These are phyloP conservation scores for Phanerochaete sordida DNA, from an alignment of 768 basidiomycete species.

Conservation along the genomic window DNA sequence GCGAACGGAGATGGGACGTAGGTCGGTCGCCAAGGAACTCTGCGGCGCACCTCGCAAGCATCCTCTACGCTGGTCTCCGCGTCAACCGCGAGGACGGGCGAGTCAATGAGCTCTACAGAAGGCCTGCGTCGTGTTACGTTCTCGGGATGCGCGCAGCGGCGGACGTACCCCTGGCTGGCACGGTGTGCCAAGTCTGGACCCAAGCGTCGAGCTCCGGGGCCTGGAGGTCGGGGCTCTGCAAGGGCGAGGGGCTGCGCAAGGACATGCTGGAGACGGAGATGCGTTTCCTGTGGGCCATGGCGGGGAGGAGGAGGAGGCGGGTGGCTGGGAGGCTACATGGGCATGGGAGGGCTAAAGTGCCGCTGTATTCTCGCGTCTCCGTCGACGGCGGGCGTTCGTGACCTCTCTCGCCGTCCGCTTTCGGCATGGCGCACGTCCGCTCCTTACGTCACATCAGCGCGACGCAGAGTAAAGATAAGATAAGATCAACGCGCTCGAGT, in stretches of 20 bases:
- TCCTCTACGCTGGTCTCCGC: slow-evolving; percentile 77
- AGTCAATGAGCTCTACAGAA: slow-evolving; percentile 62
- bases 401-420: not conserved
- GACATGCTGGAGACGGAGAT: slow-evolving; percentile 26
- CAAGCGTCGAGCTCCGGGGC: slow-evolving; percentile 45
- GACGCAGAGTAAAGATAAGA: slow-evolving; percentile 2
- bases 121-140: not conserved
- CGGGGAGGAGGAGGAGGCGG: not conserved
- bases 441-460: slow-evolving; percentile 2
- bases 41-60: slow-evolving; percentile 64
- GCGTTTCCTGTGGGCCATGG: slow-evolving; percentile 28
- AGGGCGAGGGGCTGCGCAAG: slow-evolving; percentile 21
- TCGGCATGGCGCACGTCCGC: slow-evolving; percentile 8
- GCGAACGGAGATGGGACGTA: not conserved
- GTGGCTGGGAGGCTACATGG: slow-evolving; percentile 10
- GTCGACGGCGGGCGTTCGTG: not conserved
- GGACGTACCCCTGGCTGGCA: slow-evolving; percentile 54
- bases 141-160: not conserved
- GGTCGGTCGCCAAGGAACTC: not conserved
- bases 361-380: slow-evolving; percentile 11
- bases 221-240: slow-evolving; percentile 22
- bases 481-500: not conserved
- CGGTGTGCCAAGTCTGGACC: slow-evolving; percentile 53
- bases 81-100: slow-evolving; percentile 60
- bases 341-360: slow-evolving; percentile 4